Base-by-base conservation (phyloP, 2,329 filamentous ascomycete species). In the Arachnopeziza araneosa region DNA sequence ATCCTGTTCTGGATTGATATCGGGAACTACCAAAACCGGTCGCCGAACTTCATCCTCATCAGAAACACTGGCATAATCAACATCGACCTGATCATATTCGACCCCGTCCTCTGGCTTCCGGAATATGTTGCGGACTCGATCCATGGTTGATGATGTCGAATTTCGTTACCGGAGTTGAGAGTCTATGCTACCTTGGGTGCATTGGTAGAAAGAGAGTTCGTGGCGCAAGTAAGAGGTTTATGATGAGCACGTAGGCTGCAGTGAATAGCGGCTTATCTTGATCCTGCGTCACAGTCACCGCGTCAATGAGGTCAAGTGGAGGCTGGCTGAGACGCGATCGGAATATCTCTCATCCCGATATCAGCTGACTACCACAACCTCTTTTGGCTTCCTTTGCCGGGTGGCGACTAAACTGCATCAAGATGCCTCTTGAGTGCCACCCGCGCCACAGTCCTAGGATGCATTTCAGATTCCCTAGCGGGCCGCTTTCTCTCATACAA, bases 401-500 rank as follows among this genome's bases (percentile, higher is more conserved):
- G 6, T 14, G 10, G 4, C 17, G 17, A 17, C 17, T 44, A 4
- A 44, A 6, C 6, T 44, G 36, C 36, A 44, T 44, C 53, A 24
- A 59, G 6, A 44, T 30, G 2, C 19, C 10, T 5, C 54, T 56
- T 51, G 24, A 50, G 24, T 59, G 30, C 59, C 63, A 26, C 53
- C 50, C 7, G 32, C 50, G 30, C 49, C 55, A 32, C 32, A 23
- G 10, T 64, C 60, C 58, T 12, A 44, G 36, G 64, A 65, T 58
- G 64, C 57, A 68, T 53, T 56, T 2, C 56, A 60, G 30, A 62
- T 50, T 54, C 51, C 19, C 57, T 68, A 69, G 66, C 64, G 64
- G 68, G 66, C 67, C 68, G 58, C 61, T 48, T 50, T 64, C 53
- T 60, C 55, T 48, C 64, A 68, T 66, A 67, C 63, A 68, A 68